Evolutionary conservation across 2,329 filamentous ascomycete species (phyloP).

Genomic region (Pseudogymnoascus pannorum): DNA sequence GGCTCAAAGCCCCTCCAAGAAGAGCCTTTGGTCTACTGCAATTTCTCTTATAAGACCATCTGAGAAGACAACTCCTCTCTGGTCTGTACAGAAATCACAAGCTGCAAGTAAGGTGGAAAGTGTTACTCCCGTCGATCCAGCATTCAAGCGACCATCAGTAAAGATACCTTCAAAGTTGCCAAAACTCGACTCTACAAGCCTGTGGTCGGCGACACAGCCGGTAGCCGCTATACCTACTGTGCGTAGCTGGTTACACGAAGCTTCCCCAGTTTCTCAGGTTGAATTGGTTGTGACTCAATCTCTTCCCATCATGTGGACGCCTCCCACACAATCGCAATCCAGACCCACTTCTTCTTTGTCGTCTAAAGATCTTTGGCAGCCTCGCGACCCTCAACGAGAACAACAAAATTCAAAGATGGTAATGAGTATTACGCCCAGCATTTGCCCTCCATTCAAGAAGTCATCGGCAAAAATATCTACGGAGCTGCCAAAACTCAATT

Average conservation of each 20-base stretch:
- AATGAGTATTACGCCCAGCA: background rate
- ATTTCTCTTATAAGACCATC: background rate
- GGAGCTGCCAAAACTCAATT: constrained; percentile 1
- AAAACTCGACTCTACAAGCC: constrained; percentile 5
- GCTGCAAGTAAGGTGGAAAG: background rate
- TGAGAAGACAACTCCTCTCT: background rate
- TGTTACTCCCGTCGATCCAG: background rate
- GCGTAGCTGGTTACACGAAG: constrained; percentile 6
- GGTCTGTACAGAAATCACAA: constrained; percentile 5
- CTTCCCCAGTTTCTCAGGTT: background rate
- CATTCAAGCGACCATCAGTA: background rate
- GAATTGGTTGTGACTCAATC: constrained; percentile 3
- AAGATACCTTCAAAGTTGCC: background rate
- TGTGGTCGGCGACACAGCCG: background rate
- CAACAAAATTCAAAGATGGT: constrained; percentile 2
- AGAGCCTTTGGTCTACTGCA: constrained; percentile 3
- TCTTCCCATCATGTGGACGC: constrained; percentile 7
- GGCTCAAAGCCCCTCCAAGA: background rate
- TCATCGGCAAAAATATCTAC: background rate
- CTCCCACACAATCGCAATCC: background rate
- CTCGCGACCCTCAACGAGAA: background rate
- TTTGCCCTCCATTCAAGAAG: constrained; percentile 3
- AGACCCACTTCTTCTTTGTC: constrained; percentile 3
- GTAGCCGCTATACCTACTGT: background rate
- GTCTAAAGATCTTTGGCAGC: constrained; percentile 1